A percentile compares a stretch with the other conserved stretches of the same genome.
phyloP scores from a whole-genome alignment of 139 green algal genomes.

The Gonium pectorale region DNA sequence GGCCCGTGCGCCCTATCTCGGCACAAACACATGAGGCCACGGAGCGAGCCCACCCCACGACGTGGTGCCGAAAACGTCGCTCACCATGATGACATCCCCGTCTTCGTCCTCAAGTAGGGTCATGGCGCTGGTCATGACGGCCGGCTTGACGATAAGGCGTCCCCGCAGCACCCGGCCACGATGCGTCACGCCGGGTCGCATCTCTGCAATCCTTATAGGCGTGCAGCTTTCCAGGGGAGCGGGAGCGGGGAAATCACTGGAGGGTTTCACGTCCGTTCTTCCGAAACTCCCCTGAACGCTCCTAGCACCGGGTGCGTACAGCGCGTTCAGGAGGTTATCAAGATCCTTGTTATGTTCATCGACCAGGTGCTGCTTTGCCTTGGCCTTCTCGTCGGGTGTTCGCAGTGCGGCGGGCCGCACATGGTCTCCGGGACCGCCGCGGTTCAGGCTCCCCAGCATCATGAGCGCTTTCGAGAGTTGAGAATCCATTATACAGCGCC shows the following conservation, averaged over 20 bases:
- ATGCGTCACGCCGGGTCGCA: conserved; percentile 36
- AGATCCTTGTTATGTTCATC: not conserved
- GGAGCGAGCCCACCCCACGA: too few species aligned
- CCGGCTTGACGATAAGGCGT: conserved; percentile 29
- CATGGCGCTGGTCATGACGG: conserved; percentile 22
- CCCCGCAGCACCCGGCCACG: conserved; percentile 44
- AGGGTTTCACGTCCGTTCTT: conserved; percentile 13
- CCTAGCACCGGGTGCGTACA: not conserved
- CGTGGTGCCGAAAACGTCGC: too few species aligned
- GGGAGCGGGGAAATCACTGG: not conserved
- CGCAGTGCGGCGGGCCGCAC: too few species aligned
- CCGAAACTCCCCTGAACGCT: not conserved
- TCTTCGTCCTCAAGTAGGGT: conserved; percentile 49
- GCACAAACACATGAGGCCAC: too few species aligned
- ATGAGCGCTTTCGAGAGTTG: too few species aligned
- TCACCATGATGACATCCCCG: conserved; percentile 40
- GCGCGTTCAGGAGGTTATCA: not conserved
- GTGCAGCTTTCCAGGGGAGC: not conserved
- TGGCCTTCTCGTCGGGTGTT: too few species aligned
- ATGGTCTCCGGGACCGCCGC: too few species aligned
- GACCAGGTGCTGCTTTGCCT: not conserved
- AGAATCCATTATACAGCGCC: too few species aligned
- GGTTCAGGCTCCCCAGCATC: too few species aligned
- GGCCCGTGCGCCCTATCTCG: too few species aligned
- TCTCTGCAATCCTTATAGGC: not conserved